Evolutionary conservation across 1,139 yeast species (phyloP).

Genomic region (Scheffersomyces segobiensis): DNA sequence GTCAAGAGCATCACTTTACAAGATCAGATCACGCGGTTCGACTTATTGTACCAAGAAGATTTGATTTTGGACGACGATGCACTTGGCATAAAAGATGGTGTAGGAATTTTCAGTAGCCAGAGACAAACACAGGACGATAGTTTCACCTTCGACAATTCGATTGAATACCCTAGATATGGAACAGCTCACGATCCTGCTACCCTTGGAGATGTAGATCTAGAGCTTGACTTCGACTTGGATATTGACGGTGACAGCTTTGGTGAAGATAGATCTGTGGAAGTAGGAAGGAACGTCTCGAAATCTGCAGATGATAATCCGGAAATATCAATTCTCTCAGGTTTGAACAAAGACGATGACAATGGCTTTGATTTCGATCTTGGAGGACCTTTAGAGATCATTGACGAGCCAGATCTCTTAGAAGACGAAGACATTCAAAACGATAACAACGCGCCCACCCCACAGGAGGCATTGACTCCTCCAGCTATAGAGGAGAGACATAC

Average conservation of each 20-base stretch:
- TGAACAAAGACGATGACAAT: slow-evolving; percentile 22
- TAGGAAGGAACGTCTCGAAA: slow-evolving; percentile 44
- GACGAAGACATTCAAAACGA: slow-evolving; percentile 9
- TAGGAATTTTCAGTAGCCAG: slow-evolving; percentile 12
- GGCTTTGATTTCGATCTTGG: slow-evolving; percentile 12
- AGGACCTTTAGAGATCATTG: slow-evolving; percentile 32
- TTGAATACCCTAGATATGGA: slow-evolving; percentile 57
- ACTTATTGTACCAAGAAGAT: slow-evolving; percentile 66
- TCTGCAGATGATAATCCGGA: slow-evolving; percentile 25
- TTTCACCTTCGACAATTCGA: slow-evolving; percentile 44
- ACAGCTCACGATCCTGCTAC: slow-evolving; percentile 18
- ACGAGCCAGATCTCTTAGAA: slow-evolving; percentile 12
- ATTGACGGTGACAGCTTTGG: slow-evolving; percentile 11
- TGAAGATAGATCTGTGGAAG: slow-evolving; percentile 43
- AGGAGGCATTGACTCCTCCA: slow-evolving; percentile 20
- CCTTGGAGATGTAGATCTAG: slow-evolving; percentile 49
- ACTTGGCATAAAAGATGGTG: slow-evolving; percentile 4
- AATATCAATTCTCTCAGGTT: slow-evolving; percentile 22
- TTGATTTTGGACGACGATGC: slow-evolving; percentile 53
- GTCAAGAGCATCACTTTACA: slow-evolving; percentile 61
- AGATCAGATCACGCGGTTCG: slow-evolving; percentile 80
- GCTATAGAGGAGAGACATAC: slow-evolving; percentile 17
- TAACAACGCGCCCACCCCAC: slow-evolving; percentile 12
- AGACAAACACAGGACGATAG: slow-evolving; percentile 12
- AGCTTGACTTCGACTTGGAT: slow-evolving; percentile 48